Conservation (phyloP, 495 filamentous ascomycete genomes). For the Hypoxylon crocopeplum region DNA sequence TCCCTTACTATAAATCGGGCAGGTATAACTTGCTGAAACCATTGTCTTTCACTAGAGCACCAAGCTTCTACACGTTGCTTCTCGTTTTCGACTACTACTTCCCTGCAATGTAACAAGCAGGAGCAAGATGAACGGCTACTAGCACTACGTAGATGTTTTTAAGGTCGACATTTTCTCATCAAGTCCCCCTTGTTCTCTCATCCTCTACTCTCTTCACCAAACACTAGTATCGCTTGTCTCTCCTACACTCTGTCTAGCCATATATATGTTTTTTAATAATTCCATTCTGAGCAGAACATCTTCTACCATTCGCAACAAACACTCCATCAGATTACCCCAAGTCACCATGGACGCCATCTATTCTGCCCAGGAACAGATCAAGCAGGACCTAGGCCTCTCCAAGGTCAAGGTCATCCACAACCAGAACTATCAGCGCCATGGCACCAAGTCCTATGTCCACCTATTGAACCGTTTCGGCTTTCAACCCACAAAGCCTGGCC, state of each 20-base stretch:
- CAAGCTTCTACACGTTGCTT: neutral
- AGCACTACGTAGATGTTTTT: neutral
- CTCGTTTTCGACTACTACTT: neutral
- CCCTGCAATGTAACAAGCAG: constrained; percentile 2
- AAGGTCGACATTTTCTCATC: neutral
- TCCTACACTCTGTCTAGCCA: neutral
- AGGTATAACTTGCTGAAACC: neutral
- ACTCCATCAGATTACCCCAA: neutral
- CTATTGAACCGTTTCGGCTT: constrained; percentile 75
- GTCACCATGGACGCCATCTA: constrained; percentile 44
- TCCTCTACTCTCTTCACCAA: neutral
- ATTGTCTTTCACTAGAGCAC: neutral
- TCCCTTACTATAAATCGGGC: no score
- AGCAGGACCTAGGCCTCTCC: constrained; percentile 47
- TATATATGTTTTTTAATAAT: constrained; percentile 9
- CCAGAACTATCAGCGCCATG: constrained; percentile 67
- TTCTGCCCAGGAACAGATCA: constrained; percentile 42
- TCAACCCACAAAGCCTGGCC: constrained; percentile 71
- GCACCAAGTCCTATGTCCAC: constrained; percentile 75
- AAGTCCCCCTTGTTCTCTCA: neutral
- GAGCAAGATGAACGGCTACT: constrained; percentile 10
- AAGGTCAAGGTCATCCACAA: constrained; percentile 63
- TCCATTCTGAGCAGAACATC: constrained; percentile 4
- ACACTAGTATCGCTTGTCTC: neutral
- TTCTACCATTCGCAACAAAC: no score